phyloP scores from a whole-genome alignment of 192 early-diverging fungal genomes.

The Cladochytrium replicatum region DNA sequence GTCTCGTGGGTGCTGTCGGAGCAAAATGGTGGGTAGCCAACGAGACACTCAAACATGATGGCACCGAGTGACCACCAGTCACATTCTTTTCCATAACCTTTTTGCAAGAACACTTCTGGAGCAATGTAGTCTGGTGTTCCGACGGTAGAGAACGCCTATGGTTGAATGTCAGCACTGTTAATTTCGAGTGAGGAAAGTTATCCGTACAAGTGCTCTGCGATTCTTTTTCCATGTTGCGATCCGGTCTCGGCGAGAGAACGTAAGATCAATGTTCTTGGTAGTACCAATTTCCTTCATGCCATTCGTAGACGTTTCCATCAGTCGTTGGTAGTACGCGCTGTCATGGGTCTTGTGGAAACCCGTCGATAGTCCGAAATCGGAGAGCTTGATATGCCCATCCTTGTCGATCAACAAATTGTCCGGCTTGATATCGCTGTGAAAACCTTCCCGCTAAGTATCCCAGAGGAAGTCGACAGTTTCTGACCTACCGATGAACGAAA shows the following conservation, averaged over 20 bases:
- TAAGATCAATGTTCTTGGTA: constrained; percentile 78
- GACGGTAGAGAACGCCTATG: constrained; percentile 87
- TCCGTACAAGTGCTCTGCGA: constrained; percentile 68
- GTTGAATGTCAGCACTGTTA: constrained; percentile 8
- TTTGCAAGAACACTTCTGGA: constrained; percentile 88
- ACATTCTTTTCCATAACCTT: constrained; percentile 94
- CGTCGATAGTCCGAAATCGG: constrained; percentile 99
- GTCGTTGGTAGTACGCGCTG: constrained; percentile 77
- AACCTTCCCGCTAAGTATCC: neutral
- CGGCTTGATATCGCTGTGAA: constrained; percentile 47
- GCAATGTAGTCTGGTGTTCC: constrained; percentile 98
- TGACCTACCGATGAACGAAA: constrained; percentile 78
- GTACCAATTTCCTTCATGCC: constrained; percentile 24
- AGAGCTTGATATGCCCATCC: constrained; percentile 97
- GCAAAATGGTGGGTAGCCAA: constrained; percentile 97
- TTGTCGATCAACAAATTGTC: constrained; percentile 83
- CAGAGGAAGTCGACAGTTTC: neutral
- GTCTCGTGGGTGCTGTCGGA: constrained; percentile 92
- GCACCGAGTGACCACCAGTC: constrained; percentile 99
- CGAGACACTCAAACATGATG: constrained; percentile 98
- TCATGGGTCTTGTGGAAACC: constrained; percentile 99
- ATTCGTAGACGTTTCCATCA: constrained; percentile 26
- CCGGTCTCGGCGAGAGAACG: constrained; percentile 85
- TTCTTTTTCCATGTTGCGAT: constrained; percentile 99
- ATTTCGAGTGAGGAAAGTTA: neutral